phyloP scores from a whole-genome alignment of 2,329 filamentous ascomycete species.

The Ophiostoma sp. region DNA sequence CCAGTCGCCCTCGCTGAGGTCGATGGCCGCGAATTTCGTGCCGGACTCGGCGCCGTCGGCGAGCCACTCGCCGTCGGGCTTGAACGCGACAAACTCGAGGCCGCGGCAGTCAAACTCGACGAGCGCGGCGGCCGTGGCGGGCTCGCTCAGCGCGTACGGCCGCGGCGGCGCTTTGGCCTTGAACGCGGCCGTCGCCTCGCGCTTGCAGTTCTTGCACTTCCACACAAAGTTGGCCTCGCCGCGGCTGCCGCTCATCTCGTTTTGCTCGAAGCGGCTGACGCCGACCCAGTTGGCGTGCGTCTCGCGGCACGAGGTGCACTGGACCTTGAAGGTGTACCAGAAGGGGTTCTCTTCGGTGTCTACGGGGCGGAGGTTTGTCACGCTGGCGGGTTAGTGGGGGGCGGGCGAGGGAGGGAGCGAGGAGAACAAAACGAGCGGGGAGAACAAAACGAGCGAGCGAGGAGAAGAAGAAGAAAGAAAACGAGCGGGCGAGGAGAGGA shows the following conservation, averaged over 20 bases:
- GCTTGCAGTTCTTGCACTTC: constrained; percentile 95
- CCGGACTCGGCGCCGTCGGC: constrained; percentile 74
- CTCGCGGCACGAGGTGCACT: constrained; percentile 96
- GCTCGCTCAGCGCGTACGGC: constrained; percentile 65
- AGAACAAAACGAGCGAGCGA: no score
- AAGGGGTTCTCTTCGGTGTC: constrained; percentile 80
- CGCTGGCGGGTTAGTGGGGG: constrained; percentile 47
- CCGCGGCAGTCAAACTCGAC: constrained; percentile 92
- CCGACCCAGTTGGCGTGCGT: constrained; percentile 80
- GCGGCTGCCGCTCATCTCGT: constrained; percentile 86
- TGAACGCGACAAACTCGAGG: constrained; percentile 86
- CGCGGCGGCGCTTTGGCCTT: constrained; percentile 66
- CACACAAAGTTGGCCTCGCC: constrained; percentile 99
- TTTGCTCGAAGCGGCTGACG: constrained; percentile 84
- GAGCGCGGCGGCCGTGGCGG: constrained; percentile 70
- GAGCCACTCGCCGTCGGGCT: constrained; percentile 89
- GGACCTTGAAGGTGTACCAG: constrained; percentile 96
- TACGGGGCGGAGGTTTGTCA: constrained; percentile 80
- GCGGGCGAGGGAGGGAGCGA: no score
- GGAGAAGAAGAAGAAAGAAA: not conserved
- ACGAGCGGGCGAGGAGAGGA: not conserved
- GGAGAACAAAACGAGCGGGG: not conserved
- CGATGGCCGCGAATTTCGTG: constrained; percentile 76
- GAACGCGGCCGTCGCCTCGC: constrained; percentile 78
- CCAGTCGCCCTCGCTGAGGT: constrained; percentile 88